Base-by-base conservation (phyloP, 2,329 filamentous ascomycete genomes). In the Colletotrichum liriopes region DNA sequence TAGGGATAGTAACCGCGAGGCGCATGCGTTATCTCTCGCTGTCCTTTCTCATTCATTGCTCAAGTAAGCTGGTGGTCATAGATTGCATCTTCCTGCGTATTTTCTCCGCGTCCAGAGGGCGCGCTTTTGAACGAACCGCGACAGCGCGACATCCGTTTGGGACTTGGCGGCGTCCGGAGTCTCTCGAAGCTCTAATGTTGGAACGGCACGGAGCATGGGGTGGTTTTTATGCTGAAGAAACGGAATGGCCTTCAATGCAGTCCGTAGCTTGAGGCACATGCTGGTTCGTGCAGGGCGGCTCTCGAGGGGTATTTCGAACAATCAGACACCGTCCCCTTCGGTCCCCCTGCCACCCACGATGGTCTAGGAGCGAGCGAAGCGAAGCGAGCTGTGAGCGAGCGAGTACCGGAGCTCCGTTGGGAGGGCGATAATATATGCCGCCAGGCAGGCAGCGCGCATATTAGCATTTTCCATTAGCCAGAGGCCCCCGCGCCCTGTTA, bases 401-500 rank as follows among this genome's bases (percentile, higher is more conserved):
- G 59, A 72, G n/a, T 26, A 60, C 59, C 70, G 70, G 70, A 72
- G 60, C 32, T 72, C 70, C 70, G 70, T 64, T 70, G 54, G 60
- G 45, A 65, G 70, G 29, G 54, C 39, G 47, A 65, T 60, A 35
- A 41, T 64, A 64, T 72, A 64, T 58, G 49, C 64, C 49, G 64
- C 55, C 64, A 58, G 61, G 37, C 26, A n/a, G 39, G 23, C 61
- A 64, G 49, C 23, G 37, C 49, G 35, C 67, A 62, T 58, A 47
- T 58, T 63, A 55, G 69, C 69, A 69, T 35, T 51, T 20, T 37
- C 54, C 39, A 45, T 37, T 51, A 35, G 65, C 52, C 59, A 54
- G 20, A 45, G 12, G 29, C 29, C 39, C 70, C 70, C 70, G 70
- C 70, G 65, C 52, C 37, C 58, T 69, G 54, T 70, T 72, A 70